Evolutionary conservation across 2,329 filamentous ascomycete genomes (phyloP), one percentile per base, ranked within the genome.

Genomic region (Amesomyces nigricolor): DNA sequence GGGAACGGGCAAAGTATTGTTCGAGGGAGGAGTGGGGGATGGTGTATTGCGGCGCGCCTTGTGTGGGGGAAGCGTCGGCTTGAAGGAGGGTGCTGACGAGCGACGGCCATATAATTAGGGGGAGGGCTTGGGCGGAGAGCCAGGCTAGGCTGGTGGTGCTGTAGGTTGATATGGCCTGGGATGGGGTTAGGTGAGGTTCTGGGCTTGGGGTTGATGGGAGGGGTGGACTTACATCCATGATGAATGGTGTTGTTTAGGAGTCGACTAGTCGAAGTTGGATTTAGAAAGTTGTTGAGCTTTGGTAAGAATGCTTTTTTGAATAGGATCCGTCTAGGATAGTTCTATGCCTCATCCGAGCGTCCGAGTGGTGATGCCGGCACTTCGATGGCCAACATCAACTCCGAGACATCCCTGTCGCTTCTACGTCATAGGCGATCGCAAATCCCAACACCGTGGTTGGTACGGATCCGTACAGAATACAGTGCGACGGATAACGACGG

Each of bases 1-100:
- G 78, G 29, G 79, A 82, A 42, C 88, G 86, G 50, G 83, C 83
- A 68, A 91, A 85, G 76, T 92, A 92, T 54, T 80, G 72, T 70
- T 91, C 87, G 32, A 89, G 75, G 22, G 72, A 83, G 82, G 61
- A 40, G 14, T 43, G 29, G 54, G 54, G 53, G 40, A 17, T 43
- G 49, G 38, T 8, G 40, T 49, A 48, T 42, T 44, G 16, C 13
- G 22, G n/a, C 2, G 22, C 22, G 22, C 46, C 39, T 16, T 46
- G 47, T 26, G 22, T 26, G n/a, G 39, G 10, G 2, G 49, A 35
- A 32, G n/a, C 16, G 43, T 57, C 44, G 38, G 47, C 38, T 14
- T 46, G 51, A 32, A 80, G 71, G 10, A 80, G 67, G 5, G 73
- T 73, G 53, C 66, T 69, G 57, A 80, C 72, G 61, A 77, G 75